A percentile compares a stretch with the other conserved stretches of the same genome.
Evolutionary conservation across 306 rosid species (phyloP).

Genomic region (Inga laurina): DNA sequence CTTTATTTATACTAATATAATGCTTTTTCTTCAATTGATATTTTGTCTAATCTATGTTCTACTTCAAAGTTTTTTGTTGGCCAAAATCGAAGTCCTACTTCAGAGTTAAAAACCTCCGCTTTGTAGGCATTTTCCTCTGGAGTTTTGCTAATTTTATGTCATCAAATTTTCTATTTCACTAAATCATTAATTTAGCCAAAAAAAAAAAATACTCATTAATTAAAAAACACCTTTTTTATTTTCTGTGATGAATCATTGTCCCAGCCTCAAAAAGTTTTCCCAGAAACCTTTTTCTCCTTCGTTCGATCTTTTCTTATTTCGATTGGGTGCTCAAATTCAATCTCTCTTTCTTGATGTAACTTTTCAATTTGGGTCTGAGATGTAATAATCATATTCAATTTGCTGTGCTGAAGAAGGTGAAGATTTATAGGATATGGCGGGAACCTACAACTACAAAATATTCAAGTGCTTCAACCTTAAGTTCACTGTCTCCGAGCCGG

Average conservation of each 20-base stretch:
- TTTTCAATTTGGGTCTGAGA: not conserved
- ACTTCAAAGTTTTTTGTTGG: too few relatives aligned
- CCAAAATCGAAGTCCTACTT: not conserved
- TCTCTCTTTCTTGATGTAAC: not conserved
- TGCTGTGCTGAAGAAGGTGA: not conserved
- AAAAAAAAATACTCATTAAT: too few relatives aligned
- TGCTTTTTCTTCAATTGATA: too few relatives aligned
- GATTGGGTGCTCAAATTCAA: not conserved
- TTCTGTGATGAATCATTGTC: not conserved
- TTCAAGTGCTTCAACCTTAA: constrained; percentile 67
- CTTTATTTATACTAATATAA: too few relatives aligned
- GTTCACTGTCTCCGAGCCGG: constrained; percentile 45
- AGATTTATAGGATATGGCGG: constrained; percentile 1
- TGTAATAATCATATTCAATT: not conserved
- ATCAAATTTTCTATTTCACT: not conserved
- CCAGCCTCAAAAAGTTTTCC: not conserved
- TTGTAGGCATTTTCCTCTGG: not conserved
- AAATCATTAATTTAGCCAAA: not conserved
- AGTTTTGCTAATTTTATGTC: not conserved
- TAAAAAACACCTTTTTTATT: not conserved
- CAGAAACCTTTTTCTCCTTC: not conserved
- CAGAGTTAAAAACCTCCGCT: not conserved
- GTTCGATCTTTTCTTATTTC: not conserved
- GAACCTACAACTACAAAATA: constrained; percentile 52
- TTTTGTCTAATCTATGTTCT: too few relatives aligned